Evolutionary conservation across 257 asterid genomes (phyloP).

Genomic region (Vinca minor): DNA sequence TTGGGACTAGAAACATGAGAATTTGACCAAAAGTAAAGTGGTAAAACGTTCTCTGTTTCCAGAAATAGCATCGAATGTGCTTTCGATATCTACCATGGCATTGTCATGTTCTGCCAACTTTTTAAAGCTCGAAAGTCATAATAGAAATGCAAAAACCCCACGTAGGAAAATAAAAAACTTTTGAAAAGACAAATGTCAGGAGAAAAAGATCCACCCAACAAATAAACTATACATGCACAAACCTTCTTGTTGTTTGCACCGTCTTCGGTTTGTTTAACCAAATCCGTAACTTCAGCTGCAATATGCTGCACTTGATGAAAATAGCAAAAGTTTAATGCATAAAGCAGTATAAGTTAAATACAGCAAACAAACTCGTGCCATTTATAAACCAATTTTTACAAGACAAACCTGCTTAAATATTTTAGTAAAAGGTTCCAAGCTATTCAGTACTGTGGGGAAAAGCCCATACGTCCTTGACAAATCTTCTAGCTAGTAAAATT

Average conservation of each 20-base stretch:
- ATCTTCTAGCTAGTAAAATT: slow-evolving; percentile 56
- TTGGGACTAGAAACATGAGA: neutral
- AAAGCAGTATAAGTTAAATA: neutral
- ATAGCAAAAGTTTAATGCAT: slow-evolving; percentile 9
- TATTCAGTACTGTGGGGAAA: slow-evolving; percentile 69
- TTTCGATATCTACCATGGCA: no score
- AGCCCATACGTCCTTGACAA: slow-evolving; percentile 95
- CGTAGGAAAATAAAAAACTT: neutral
- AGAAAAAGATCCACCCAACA: neutral
- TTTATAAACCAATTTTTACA: slow-evolving; percentile 3
- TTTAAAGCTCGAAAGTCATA: neutral
- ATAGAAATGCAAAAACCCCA: neutral
- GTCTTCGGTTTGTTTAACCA: slow-evolving; percentile 97
- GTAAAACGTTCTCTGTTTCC: neutral
- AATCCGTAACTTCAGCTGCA: slow-evolving; percentile 82
- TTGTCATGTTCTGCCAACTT: no score
- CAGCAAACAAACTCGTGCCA: neutral
- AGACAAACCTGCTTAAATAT: slow-evolving; percentile 74
- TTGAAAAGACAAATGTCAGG: neutral
- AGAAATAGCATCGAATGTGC: neutral
- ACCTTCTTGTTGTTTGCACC: slow-evolving; percentile 92
- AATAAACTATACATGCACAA: slow-evolving; percentile 17
- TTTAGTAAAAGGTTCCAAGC: slow-evolving; percentile 70
- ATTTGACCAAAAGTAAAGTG: neutral
- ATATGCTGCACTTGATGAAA: slow-evolving; percentile 64